Percentiles rank a stretch among this genome's conserved stretches.
Conservation (phyloP, 2,329 filamentous ascomycete genomes). For the Hymenoscyphus linearis region DNA sequence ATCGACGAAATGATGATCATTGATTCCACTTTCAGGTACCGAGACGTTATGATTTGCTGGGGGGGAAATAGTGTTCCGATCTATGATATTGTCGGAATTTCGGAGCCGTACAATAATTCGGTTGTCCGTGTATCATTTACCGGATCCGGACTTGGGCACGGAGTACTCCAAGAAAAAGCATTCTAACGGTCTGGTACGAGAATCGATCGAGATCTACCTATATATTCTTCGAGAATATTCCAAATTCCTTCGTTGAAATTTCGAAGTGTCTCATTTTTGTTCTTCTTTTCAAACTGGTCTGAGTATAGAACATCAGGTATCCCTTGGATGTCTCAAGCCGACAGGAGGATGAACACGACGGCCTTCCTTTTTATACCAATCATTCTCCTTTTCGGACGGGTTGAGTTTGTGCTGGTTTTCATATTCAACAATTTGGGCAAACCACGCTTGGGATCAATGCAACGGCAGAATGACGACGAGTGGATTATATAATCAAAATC, state of each 20-base stretch:
- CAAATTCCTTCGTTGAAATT: background rate
- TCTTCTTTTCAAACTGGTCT: background rate
- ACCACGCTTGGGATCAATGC: too few species aligned
- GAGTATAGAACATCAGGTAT: background rate
- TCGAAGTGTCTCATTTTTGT: background rate
- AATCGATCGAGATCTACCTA: background rate
- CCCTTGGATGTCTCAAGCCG: background rate
- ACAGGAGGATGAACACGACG: background rate
- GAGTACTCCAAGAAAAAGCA: background rate
- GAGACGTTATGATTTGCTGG: background rate
- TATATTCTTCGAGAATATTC: background rate
- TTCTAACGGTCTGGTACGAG: background rate
- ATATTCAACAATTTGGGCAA: too few species aligned
- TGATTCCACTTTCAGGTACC: background rate
- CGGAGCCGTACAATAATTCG: background rate
- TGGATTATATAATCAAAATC: too few species aligned
- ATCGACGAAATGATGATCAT: background rate
- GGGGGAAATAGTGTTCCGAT: background rate
- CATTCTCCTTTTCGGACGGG: background rate
- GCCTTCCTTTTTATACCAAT: background rate
- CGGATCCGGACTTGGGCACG: background rate
- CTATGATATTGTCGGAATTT: background rate
- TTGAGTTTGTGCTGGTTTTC: too few species aligned
- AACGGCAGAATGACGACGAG: too few species aligned
- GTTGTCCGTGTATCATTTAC: background rate